These are phyloP conservation scores for Aspergillus hiratsukae DNA, from an alignment of 2,329 filamentous ascomycete genomes.

Conservation along the genomic window DNA sequence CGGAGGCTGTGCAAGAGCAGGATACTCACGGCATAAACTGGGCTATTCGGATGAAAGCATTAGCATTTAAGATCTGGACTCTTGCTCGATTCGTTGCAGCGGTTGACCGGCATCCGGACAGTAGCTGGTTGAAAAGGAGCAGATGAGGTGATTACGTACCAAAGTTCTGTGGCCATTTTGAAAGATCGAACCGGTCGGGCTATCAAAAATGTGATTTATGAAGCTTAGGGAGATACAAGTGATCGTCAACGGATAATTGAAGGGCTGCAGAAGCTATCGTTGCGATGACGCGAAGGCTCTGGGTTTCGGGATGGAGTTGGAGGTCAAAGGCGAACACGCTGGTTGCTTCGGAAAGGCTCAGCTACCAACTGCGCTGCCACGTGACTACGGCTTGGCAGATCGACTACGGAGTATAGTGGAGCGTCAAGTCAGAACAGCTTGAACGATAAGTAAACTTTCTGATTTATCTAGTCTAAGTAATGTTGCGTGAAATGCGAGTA, in stretches of 20 bases:
- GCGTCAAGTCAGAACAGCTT: neutral
- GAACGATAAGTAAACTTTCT: neutral
- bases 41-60: conserved; percentile 53
- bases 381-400: conserved; percentile 27
- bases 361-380: conserved; percentile 24
- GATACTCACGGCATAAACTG: conserved; percentile 95
- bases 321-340: conserved; percentile 34
- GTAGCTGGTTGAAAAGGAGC: conserved; percentile 22
- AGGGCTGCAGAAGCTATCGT: conserved; percentile 21
- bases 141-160: conserved; percentile 58
- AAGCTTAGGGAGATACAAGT: conserved; percentile 15
- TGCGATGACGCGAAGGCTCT: conserved; percentile 27
- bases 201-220: conserved; percentile 8
- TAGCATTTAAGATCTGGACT: conserved; percentile 14
- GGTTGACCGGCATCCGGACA: neutral
- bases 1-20: conserved; percentile 7
- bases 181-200: conserved; percentile 14
- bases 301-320: conserved; percentile 24
- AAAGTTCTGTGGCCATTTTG: conserved; percentile 76
- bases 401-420: neutral
- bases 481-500: neutral
- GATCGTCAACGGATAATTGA: conserved; percentile 15
- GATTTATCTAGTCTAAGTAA: neutral
- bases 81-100: neutral
- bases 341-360: conserved; percentile 26